Evolutionary conservation across 805 yeast genomes (phyloP).

Genomic region (Myxozyma neglecta): DNA sequence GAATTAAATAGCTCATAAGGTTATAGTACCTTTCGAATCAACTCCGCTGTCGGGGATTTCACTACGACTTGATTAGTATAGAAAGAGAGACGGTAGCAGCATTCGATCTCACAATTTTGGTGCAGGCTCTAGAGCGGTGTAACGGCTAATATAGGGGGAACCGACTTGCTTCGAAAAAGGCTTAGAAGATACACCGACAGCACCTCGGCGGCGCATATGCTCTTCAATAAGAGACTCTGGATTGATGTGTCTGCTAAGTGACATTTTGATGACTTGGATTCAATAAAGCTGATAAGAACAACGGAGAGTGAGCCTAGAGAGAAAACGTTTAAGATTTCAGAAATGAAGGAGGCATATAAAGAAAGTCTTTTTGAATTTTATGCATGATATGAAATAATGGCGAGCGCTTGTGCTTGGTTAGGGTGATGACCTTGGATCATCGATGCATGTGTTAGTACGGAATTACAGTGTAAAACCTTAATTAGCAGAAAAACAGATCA

Average conservation of each 20-base stretch:
- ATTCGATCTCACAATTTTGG: constrained; percentile 16
- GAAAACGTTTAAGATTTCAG: no score
- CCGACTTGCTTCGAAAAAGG: constrained; percentile 2
- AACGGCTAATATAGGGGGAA: constrained; percentile 31
- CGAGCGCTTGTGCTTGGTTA: no score
- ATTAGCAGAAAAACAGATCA: no score
- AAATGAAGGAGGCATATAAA: not conserved
- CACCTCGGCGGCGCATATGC: constrained; percentile 21
- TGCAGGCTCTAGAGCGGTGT: constrained; percentile 27
- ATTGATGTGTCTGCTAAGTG: constrained; percentile 44
- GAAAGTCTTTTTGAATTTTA: not conserved
- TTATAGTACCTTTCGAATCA: constrained; percentile 11
- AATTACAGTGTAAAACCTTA: no score
- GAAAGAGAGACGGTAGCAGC: not conserved
- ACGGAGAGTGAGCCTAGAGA: no score
- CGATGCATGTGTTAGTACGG: no score
- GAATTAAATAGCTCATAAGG: not conserved
- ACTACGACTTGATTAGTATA: not conserved
- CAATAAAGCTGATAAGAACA: no score
- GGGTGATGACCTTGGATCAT: no score
- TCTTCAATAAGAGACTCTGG: constrained; percentile 42
- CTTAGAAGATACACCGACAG: not conserved
- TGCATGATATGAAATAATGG: no score
- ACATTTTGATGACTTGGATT: not conserved
- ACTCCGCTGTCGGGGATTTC: constrained; percentile 26